These are phyloP conservation scores for Rosa rugosa DNA, from an alignment of 306 rosid species.

Conservation along the genomic window DNA sequence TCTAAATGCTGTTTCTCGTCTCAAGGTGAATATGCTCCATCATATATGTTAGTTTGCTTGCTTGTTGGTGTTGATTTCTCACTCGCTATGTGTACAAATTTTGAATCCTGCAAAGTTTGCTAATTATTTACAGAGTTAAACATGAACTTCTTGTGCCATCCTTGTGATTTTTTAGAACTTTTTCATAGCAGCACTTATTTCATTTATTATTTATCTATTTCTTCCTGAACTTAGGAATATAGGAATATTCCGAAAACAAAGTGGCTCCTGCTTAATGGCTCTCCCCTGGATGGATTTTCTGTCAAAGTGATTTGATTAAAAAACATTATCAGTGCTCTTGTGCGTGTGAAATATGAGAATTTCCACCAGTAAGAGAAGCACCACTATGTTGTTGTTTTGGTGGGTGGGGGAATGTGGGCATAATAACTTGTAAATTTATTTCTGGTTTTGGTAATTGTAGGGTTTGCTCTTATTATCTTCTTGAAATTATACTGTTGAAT, in stretches of 20 bases:
- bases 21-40: neutral
- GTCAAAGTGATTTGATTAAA: too few species aligned
- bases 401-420: too few species aligned
- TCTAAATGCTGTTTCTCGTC: neutral
- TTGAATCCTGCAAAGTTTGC: neutral
- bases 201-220: neutral
- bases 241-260: neutral
- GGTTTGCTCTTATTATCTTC: neutral
- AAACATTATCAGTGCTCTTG: too few species aligned
- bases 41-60: neutral
- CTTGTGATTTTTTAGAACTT: neutral
- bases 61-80: neutral
- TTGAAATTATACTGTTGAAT: slow-evolving; percentile 12
- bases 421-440: neutral
- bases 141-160: neutral
- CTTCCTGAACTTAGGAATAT: neutral
- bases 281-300: neutral
- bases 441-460: neutral
- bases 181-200: neutral
- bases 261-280: neutral
- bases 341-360: neutral
- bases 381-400: neutral
- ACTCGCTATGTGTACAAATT: neutral
- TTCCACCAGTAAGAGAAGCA: neutral
- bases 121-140: neutral